These are phyloP conservation scores for Globisporangium sylvaticum DNA, from an alignment of 352 stramenopile species.

Conservation along the genomic window DNA sequence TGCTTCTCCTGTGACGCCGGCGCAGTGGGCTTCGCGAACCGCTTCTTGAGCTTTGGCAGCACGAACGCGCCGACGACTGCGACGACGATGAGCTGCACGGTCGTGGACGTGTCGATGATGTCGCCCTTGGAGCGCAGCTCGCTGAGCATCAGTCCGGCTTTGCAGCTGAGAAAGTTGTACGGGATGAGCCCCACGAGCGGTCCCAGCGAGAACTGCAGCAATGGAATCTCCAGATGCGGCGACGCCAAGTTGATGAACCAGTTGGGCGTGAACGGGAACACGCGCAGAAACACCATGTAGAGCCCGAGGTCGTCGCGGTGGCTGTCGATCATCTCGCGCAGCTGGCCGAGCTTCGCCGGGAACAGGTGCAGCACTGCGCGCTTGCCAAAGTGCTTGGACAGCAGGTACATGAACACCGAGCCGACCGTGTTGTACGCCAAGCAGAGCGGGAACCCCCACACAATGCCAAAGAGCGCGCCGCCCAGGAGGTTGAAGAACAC, in stretches of 20 bases:
- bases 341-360: conserved; percentile 35
- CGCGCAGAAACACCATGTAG: conserved; percentile 82
- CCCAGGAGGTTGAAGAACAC: conserved; percentile 81
- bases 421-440: conserved; percentile 79
- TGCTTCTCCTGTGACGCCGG: conserved; percentile 20
- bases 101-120: conserved; percentile 77
- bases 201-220: conserved; percentile 56
- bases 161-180: conserved; percentile 86
- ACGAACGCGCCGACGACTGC: conserved; percentile 53
- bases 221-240: conserved; percentile 63
- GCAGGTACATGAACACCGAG: conserved; percentile 70
- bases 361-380: conserved; percentile 57
- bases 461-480: conserved; percentile 66
- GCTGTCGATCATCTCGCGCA: conserved; percentile 53
- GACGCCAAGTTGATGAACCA: conserved; percentile 87
- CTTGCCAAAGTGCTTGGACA: conserved; percentile 55
- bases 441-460: conserved; percentile 68
- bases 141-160: conserved; percentile 70
- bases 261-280: conserved; percentile 83
- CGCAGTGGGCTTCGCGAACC: conserved; percentile 34
- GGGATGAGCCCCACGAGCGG: conserved; percentile 66
- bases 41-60: conserved; percentile 59
- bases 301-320: conserved; percentile 73
- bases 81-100: conserved; percentile 70
- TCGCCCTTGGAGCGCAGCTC: conserved; percentile 64